Percentiles rank a stretch among this genome's conserved stretches.
These are phyloP conservation scores for Citrus australasica DNA, from an alignment of 345 rosid genomes.

Conservation along the genomic window DNA sequence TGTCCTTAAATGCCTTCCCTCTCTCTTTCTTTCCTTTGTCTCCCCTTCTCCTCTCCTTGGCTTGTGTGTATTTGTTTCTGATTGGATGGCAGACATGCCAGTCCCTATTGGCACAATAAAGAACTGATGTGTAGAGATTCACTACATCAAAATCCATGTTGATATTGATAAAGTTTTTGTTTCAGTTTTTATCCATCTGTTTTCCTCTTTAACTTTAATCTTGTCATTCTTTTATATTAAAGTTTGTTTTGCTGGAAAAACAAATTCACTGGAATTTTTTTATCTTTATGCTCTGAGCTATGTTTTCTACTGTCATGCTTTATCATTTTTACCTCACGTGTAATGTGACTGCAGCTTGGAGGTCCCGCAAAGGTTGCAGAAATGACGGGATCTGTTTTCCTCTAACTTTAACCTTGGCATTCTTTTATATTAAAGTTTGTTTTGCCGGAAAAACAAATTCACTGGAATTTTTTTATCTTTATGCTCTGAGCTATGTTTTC, in stretches of 20 bases:
- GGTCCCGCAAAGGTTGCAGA: constrained; percentile 98
- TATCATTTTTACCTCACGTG: constrained; percentile 8
- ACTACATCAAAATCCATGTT: not conserved
- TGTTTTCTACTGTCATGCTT: not conserved
- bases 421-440: not conserved
- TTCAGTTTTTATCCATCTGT: not conserved
- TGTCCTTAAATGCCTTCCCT: not conserved
- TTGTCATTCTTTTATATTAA: not conserved
- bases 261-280: not conserved
- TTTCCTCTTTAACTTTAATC: not conserved
- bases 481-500: not conserved
- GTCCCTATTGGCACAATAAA: not conserved
- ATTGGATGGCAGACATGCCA: not conserved
- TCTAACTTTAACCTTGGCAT: not conserved
- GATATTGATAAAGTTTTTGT: not conserved
- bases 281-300: not conserved
- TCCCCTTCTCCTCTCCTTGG: not conserved
- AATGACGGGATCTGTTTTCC: constrained; percentile 54
- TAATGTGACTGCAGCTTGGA: constrained; percentile 67
- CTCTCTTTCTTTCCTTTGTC: not conserved
- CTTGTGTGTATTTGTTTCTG: not conserved
- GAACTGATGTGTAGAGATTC: not conserved
- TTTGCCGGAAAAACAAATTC: not conserved
- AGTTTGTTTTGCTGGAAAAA: not conserved
- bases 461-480: not conserved